Evolutionary conservation across 2,329 filamentous ascomycete species (phyloP).

Genomic region (Fusarium sterilihyphosum): DNA sequence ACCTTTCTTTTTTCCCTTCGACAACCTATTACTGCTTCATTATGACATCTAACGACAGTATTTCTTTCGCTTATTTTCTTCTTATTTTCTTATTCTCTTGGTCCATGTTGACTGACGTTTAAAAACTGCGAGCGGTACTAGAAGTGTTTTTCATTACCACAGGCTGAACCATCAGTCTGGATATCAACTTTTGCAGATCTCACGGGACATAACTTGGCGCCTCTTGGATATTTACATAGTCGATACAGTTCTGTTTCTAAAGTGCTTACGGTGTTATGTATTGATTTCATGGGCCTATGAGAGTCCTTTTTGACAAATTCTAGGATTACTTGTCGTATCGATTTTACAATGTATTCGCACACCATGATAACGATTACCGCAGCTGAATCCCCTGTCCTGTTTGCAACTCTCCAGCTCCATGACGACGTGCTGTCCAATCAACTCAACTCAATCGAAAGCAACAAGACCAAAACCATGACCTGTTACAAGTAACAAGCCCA

Average conservation of each 20-base stretch:
- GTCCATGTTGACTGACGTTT: not conserved
- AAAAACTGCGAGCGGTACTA: not conserved
- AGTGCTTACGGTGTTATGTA: not conserved
- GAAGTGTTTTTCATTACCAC: not conserved
- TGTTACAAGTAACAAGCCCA: not conserved
- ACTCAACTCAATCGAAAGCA: not conserved
- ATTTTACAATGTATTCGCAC: not conserved
- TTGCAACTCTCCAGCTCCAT: not conserved
- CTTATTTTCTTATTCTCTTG: not conserved
- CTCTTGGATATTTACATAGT: not conserved
- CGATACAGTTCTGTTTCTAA: not conserved
- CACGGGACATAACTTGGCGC: constrained; percentile 29
- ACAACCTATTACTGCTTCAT: not conserved
- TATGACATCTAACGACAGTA: constrained; percentile 24
- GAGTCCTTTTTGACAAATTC: not conserved
- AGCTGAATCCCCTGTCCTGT: not conserved
- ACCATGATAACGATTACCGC: not conserved
- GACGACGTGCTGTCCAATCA: not conserved
- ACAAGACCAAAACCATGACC: not conserved
- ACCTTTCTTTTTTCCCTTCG: not conserved
- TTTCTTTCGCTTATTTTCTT: not conserved
- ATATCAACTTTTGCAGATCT: constrained; percentile 1
- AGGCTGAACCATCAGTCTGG: not conserved
- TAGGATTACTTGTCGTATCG: not conserved
- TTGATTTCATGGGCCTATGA: not conserved